These are phyloP conservation scores for Hypoxylon perforatum DNA, from an alignment of 495 filamentous ascomycete genomes.

Conservation along the genomic window DNA sequence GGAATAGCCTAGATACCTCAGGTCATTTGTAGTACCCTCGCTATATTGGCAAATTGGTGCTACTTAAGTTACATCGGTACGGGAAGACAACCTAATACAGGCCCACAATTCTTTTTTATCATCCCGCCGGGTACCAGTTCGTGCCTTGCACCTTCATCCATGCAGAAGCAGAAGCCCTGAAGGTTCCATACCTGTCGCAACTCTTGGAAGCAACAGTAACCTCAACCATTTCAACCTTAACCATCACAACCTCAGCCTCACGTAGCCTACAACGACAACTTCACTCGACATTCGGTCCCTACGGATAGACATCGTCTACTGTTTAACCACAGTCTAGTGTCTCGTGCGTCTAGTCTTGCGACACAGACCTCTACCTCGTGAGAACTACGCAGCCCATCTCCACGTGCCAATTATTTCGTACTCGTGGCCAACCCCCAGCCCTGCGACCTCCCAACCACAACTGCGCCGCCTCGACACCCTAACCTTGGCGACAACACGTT, in stretches of 20 bases:
- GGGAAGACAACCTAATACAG: slow-evolving; percentile 7
- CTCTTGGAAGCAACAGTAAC: slow-evolving; percentile 8
- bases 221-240: not conserved
- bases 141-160: too few relatives aligned
- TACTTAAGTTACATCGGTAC: slow-evolving; percentile 7
- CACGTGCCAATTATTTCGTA: slow-evolving; percentile 26
- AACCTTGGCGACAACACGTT: not conserved
- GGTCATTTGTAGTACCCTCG: too few relatives aligned
- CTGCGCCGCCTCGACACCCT: slow-evolving; percentile 4
- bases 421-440: slow-evolving; percentile 18
- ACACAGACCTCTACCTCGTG: slow-evolving; percentile 4
- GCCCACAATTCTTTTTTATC: slow-evolving; percentile 31
- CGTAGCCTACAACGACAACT: too few relatives aligned
- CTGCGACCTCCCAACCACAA: not conserved
- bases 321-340: not conserved
- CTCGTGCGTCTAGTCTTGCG: not conserved
- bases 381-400: slow-evolving; percentile 18
- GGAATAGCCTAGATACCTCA: too few relatives aligned
- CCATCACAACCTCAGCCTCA: too few relatives aligned
- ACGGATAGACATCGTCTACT: not conserved
- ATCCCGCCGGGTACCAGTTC: too few relatives aligned
- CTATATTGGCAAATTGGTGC: slow-evolving; percentile 11
- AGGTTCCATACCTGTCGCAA: slow-evolving; percentile 2
- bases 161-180: too few relatives aligned
- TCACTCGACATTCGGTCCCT: too few relatives aligned